Evolutionary conservation across 2,329 filamentous ascomycete genomes (phyloP).

Genomic region (Monilinia fructigena): DNA sequence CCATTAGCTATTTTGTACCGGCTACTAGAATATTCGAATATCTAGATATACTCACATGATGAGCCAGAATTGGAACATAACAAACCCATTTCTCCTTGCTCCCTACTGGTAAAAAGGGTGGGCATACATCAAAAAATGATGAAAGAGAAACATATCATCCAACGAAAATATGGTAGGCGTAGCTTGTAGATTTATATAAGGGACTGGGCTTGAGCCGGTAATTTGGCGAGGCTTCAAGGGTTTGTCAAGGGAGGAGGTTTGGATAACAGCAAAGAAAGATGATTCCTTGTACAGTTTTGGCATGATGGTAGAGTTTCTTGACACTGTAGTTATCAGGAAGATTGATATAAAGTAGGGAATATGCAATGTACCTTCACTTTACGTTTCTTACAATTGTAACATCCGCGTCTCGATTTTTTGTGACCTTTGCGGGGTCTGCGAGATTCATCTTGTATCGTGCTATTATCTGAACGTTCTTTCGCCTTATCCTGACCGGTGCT

Average conservation of each 20-base stretch:
- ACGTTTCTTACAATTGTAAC: conserved; percentile 13
- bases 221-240: background rate
- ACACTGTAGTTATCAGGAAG: background rate
- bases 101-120: conserved; percentile 1
- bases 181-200: background rate
- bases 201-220: background rate
- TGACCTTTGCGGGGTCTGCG: background rate
- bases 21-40: background rate
- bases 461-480: background rate
- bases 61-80: conserved; percentile 5
- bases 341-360: accelerated
- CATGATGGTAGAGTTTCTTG: conserved; percentile 13
- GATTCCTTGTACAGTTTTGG: conserved; percentile 2
- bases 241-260: too few relatives aligned
- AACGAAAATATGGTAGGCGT: background rate
- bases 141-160: conserved; percentile 12
- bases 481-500: background rate
- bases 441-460: background rate
- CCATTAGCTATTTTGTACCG: background rate
- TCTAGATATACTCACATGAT: background rate
- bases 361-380: background rate
- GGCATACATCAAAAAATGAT: conserved; percentile 11
- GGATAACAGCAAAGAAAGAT: conserved; percentile 8
- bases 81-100: background rate
- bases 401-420: conserved; percentile 16